Evolutionary conservation across 768 basidiomycete genomes (phyloP), one percentile per base, ranked within the genome.

Genomic region (Russula brevipes): DNA sequence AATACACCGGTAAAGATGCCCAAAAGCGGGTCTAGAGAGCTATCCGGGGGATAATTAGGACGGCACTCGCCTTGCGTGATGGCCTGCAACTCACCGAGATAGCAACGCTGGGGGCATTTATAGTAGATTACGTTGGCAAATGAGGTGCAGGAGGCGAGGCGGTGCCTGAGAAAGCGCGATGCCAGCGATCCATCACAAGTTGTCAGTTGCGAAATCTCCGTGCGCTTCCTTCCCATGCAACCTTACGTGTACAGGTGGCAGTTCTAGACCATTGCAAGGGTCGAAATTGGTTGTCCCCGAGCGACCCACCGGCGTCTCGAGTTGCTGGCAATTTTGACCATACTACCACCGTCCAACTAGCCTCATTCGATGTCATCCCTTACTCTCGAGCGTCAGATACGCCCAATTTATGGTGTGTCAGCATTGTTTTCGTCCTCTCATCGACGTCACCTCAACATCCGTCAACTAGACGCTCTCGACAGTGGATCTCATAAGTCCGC

Each of bases 401-500:
- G 86, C 66, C 89, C 88, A 65, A 87, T 93, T 73, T 93, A 93
- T 72, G 91, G 91, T 91, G 57, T 69, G 82, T 67, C 46, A 38
- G 49, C 42, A 41, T 12, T 46, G 53, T 31, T 46, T 44, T 17
- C 50, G 39, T 19, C 12, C 24, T 12, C 49, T 56, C 57, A 42
- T 51, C 57, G 31, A 50, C 60, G 35, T 65, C 54, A 61, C 60
- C 52, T 59, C 17, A 58, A n/a, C 61, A 44, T 30, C 24, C 36
- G 11, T 59, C 55, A 14, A 12, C 39, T 72, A 94, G 91, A 94
- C 81, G 86, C 91, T 51, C 79, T 94, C 66, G 91, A 94, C 76
- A 89, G 84, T 50, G 87, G 88, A 52, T 89, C 90, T 14, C 90
- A 89, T 78, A 94, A 94, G 77, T 85, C 88, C 44, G 91, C 92